These are phyloP conservation scores for Hemileccinum rubropunctum DNA, from an alignment of 768 basidiomycete species.

Conservation along the genomic window DNA sequence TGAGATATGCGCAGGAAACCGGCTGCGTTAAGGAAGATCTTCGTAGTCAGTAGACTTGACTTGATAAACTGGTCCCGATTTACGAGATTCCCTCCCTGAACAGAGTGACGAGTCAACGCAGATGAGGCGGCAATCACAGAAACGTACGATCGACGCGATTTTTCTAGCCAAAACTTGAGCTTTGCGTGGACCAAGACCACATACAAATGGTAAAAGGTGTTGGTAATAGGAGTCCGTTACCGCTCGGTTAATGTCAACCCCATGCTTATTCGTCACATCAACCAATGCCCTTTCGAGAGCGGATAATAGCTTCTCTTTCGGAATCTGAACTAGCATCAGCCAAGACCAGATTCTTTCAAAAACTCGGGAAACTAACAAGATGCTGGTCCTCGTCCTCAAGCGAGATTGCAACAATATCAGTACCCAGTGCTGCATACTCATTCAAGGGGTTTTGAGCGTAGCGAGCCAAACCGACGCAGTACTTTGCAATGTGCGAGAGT, in stretches of 20 bases:
- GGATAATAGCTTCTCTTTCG: constrained; percentile 76
- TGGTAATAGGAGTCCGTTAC: constrained; percentile 88
- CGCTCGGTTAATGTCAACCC: constrained; percentile 95
- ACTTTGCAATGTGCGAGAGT: constrained; percentile 76
- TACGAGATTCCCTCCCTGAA: constrained; percentile 79
- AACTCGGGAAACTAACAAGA: constrained; percentile 49
- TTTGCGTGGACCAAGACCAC: constrained; percentile 94
- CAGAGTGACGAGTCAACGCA: not conserved
- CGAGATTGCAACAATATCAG: constrained; percentile 78
- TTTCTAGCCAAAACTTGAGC: constrained; percentile 81
- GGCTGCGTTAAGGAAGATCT: constrained; percentile 91
- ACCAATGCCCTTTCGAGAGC: constrained; percentile 86
- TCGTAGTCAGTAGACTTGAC: constrained; percentile 72
- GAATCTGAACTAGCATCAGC: constrained; percentile 52
- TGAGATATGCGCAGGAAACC: constrained; percentile 86
- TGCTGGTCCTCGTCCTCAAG: constrained; percentile 87
- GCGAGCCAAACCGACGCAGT: constrained; percentile 91
- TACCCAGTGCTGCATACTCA: constrained; percentile 88
- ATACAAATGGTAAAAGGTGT: constrained; percentile 82
- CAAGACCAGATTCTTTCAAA: not conserved
- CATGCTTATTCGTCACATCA: constrained; percentile 87
- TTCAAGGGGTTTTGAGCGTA: constrained; percentile 93
- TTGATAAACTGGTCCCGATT: constrained; percentile 91
- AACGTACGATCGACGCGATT: constrained; percentile 69
- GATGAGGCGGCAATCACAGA: not conserved